Base-by-base conservation (phyloP, 1,284 basidiomycete genomes). In the Cerioporus squamosus region DNA sequence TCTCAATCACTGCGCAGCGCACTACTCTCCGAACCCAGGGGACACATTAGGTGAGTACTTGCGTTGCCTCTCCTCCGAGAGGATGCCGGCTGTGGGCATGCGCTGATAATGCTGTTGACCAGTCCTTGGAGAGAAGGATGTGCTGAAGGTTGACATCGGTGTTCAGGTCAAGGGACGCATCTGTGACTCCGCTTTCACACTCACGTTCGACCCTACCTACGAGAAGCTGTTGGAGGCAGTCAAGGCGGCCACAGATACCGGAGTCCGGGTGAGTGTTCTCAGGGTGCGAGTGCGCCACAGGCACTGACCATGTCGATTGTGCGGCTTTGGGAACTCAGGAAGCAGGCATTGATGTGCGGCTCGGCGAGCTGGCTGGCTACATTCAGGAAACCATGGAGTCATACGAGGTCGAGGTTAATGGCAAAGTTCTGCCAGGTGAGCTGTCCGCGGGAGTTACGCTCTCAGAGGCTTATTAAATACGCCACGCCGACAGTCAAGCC, bases 331-430 rank as follows among this genome's bases (percentile, higher is more conserved):
- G 18, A 24, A 12, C 26, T 40, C 63, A 95, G 94, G 95, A 95
- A 83, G 93, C 97, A 7, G 97, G 97, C 3, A 98, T 99, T 68
- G 97, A 99, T 70, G 94, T 93, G 1, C 86, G 96, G 45, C 81
- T 99, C 47, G 95, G 95, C 60, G 97, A 99, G 71, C 84, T 99
- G 39, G 97, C 90, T 7, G 95, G 88, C 0, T 84, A 86, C 40
- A 96, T 99, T 60, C 97, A 99, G 74, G 97, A 99, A 75, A 96
- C 95, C 3, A 99, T 99, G 97, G 96, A 98, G 73, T 95, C 93
- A 5, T 98, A 98, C 72, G 97, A 99, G 74, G 95, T 99, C 18
- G 94, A 96, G 70, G 86, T 95, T 20, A 82, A 88, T 29, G 92
- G 94, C 39, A 95, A 96, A 73, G 83, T 89, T 20, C 83, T 90